Conservation (phyloP, 495 filamentous ascomycete genomes). For the Hyaloscypha bicolor region DNA sequence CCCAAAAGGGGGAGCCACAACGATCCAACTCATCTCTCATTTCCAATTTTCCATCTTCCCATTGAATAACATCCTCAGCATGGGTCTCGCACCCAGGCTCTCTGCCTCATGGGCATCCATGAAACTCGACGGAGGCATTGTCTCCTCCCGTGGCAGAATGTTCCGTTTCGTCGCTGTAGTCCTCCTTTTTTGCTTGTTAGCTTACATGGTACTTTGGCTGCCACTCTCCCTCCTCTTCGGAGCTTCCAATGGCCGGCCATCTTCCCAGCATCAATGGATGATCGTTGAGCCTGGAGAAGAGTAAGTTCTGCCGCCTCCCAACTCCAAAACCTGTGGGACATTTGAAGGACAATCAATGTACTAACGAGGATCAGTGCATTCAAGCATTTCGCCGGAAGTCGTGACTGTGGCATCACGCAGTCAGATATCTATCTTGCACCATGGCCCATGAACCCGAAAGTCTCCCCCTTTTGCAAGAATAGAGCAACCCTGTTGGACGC, state of each 20-base stretch:
- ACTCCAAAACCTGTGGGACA: background rate
- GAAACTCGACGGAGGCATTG: background rate
- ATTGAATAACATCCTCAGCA: background rate
- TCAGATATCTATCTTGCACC: constrained; percentile 45
- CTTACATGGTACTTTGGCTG: background rate
- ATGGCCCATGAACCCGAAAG: constrained; percentile 1
- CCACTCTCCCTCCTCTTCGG: background rate
- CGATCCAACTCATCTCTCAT: background rate
- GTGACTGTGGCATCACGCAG: constrained; percentile 48
- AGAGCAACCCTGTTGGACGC: constrained; percentile 40
- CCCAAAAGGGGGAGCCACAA: background rate
- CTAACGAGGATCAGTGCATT: constrained; percentile 40
- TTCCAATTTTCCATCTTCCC: background rate
- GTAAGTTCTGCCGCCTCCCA: constrained; percentile 7
- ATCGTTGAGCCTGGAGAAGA: constrained; percentile 11
- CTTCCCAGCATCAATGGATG: background rate
- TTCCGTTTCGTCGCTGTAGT: background rate
- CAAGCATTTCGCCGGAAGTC: constrained; percentile 45
- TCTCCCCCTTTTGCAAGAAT: constrained; percentile 23
- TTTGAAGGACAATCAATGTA: background rate
- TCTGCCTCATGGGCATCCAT: background rate
- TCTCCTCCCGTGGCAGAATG: background rate
- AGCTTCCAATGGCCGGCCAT: background rate
- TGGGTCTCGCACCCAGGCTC: background rate
- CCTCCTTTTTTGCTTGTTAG: background rate